Base-by-base conservation (phyloP, 371 early-diverging fungal species). In the Lichtheimia corymbifera region DNA sequence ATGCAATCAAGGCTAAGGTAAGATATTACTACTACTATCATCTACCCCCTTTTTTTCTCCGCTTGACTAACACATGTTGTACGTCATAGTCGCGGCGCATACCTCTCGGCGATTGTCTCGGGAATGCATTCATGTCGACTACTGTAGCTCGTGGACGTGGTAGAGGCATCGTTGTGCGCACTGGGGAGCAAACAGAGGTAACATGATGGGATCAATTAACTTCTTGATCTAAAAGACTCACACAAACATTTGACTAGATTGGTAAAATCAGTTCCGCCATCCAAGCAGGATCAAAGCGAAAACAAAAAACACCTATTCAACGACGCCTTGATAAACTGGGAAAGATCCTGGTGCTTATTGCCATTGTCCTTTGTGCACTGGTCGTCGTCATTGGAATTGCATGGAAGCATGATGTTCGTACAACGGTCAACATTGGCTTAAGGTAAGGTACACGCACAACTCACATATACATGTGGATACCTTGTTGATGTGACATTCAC, bases 231-330 rank as follows among this genome's bases (percentile, higher is more conserved):
- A 18, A 54, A 43, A 44, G 27, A 35, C 7, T 12, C 7, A 4
- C 22, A 53, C 56, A 14, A 17, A 44, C 17, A 51, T 55, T 35
- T 45, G 27, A 72, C 56, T 70, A 63, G 83, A 93, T 97, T 63
- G 97, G 97, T 55, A 88, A 91, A 72, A 96, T 97, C 51, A 91
- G 92, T 59, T 85, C 90, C 17, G 91, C 93, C 53, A 90, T 97
- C 55, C 87, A 90, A 59, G 85, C 88, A 30, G 82, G 85, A 20
- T 84, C 88, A 12, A 78, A 83, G 49, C 66, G 67, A 30, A 83
- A 84, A 59, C 82, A 82, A 41, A 82, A 83, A 63, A 95, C 95
- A 4, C 89, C 92, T 42, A 88, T 94, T 59, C 93, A 94, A 67
- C 75, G 71, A 58, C 91, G 90, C 62, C 75, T 94, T 12, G 70